Percentiles rank a stretch among this genome's conserved stretches.
These are phyloP conservation scores for Grigorovia humatica DNA, from an alignment of 805 yeast genomes.

Conservation along the genomic window DNA sequence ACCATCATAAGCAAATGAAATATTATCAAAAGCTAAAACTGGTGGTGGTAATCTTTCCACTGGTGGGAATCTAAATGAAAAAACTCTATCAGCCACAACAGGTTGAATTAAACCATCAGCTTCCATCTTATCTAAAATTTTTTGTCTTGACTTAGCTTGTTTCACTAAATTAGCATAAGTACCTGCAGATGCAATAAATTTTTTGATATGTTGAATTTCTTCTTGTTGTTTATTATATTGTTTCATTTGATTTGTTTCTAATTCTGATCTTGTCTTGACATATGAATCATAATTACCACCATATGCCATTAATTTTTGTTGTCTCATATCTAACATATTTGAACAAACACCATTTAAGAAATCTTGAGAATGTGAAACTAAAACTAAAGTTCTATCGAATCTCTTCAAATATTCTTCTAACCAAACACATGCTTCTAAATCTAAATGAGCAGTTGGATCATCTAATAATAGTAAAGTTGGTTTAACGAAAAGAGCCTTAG, in stretches of 20 bases:
- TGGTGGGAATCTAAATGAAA: constrained; percentile 86
- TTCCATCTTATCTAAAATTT: constrained; percentile 99
- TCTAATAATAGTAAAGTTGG: constrained; percentile 90
- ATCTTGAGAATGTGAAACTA: constrained; percentile 98
- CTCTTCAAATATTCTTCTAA: constrained; percentile 93
- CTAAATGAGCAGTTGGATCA: constrained; percentile 99
- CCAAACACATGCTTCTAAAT: constrained; percentile 99
- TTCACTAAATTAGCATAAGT: constrained; percentile 97
- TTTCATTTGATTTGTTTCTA: constrained; percentile 96
- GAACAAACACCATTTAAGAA: constrained; percentile 98
- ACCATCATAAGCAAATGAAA: constrained; percentile 84
- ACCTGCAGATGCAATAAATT: constrained; percentile 99
- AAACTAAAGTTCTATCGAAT: constrained; percentile 85
- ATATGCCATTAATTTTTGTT: constrained; percentile 58
- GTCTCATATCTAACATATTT: constrained; percentile 96
- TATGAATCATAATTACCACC: constrained; percentile 99
- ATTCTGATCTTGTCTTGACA: constrained; percentile 85
- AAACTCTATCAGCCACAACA: constrained; percentile 86
- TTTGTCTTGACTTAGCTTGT: constrained; percentile 98
- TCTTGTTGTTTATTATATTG: constrained; percentile 96
- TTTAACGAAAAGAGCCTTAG: constrained; percentile 95
- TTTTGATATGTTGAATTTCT: constrained; percentile 95
- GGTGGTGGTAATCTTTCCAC: constrained; percentile 98
- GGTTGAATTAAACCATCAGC: constrained; percentile 95
- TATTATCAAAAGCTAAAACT: constrained; percentile 91